Base-by-base conservation (phyloP, 352 stramenopile species). In the Aphanomyces invadans region DNA sequence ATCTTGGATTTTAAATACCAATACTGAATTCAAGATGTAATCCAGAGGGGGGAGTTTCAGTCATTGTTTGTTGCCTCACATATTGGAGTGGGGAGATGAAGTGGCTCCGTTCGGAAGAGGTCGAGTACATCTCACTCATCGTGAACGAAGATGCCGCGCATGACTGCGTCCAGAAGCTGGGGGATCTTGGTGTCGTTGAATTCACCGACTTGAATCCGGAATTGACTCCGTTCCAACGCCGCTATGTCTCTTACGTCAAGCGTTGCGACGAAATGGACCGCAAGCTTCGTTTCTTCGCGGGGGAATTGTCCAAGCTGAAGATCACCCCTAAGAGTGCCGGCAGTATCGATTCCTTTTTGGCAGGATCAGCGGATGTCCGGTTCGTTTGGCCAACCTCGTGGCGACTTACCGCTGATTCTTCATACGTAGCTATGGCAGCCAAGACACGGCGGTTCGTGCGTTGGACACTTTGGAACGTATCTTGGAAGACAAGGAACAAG, bases 181-280 rank as follows among this genome's bases (percentile, higher is more conserved):
- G 96, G 56, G 92, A 95, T 59, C 72, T 99, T 25, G 95, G 95
- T 32, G 93, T 97, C 21, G 92, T 99, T 70, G 93, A 99, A 73
- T 99, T 99, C 77, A 99, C 96, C n/a, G 97, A 99, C 77, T 74
- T 99, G 63, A 99, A 99, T 79, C 95, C 95, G 51, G 95, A 99
- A 60, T 85, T 98, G 62, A 99, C 97, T 68, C 90, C 96, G 10
- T 99, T 99, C 80, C 97, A 99, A 80, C 95, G 96, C 56, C 94
- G 96, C 63, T 99, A 99, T 76, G 96, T 99, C 36, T 95, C 86
- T 54, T 98, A 98, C 75, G 96, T 99, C 61, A 98, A 98, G 75
- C 92, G 97, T 42, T 99, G 97, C 76, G 97, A 99, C 75, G 96
- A 99, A 74, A 95, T 99, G 75, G 96, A 99, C 78, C 91, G 96